Base-by-base conservation (phyloP, 306 rosid genomes). In the Rosa chinensis region DNA sequence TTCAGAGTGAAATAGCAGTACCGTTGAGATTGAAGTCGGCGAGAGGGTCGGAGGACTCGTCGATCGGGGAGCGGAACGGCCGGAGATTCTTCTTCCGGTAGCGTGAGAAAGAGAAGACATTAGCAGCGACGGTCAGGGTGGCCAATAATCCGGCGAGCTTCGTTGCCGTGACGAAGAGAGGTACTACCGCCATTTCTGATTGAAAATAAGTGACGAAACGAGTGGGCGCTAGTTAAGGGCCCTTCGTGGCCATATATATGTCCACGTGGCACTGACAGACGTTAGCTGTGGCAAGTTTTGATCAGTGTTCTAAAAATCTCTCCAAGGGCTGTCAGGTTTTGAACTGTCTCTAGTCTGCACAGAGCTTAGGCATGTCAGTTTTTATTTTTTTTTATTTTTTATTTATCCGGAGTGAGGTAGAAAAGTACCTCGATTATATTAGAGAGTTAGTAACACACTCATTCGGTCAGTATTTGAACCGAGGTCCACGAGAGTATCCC, bases 81-180 rank as follows among this genome's bases (percentile, higher is more conserved):
- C 88, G 97, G 55, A 95, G 95, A 70, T 89, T 86, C 84, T 86
- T 89, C 43, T 77, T 77, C 68, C 95, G 80, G 78, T 50, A 92
- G 61, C 88, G 93, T 2, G 86, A 64, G 86, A 83, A 95, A 4
- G 97, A 89, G 89, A 86, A 85, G 21, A 86, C 97, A 85, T 95
- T 95, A 77, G 91, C 90, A 66, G 98, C 96, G 77, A 92, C 85
- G 78, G 92, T 80, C 82, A 90, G 78, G 1, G 92, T 88, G 6
- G 79, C 85, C 25, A 92, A 32, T 21, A 88, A 77, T 72, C 95
- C 94, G 86, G 92, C 95, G 78, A 94, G 85, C 89, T 94, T 92
- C 20, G 99, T 91, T 8, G 90, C 97, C 6, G 92, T 44, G 42
- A 85, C 63, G 80, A 94, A 94, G 67, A 94, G 81, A 11, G 90